Evolutionary conservation across 192 early-diverging fungal genomes (phyloP), one percentile per base, ranked within the genome.

Genomic region (Coemansia sp.): DNA sequence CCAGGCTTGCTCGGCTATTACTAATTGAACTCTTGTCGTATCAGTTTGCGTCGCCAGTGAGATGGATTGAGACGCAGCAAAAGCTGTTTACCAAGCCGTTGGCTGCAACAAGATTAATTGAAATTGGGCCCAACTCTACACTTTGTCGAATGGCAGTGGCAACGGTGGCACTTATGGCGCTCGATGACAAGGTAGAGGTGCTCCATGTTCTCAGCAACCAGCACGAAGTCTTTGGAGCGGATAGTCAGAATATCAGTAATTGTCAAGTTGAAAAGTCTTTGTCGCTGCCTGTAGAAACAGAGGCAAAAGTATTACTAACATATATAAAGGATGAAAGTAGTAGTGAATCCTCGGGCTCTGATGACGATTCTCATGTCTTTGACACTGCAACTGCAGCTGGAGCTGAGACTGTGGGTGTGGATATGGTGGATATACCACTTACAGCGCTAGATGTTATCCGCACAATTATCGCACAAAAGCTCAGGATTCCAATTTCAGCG

Each of bases 61-160:
- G 91, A 63, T 98, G 96, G 96, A 97, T 98, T 72, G 94, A 95
- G 78, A 96, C 95, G 19, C 95, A 97, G 81, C 92, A 96, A 62
- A 80, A 85, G 46, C 82, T 98, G 62, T 92, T 98, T 77, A 84
- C 86, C 70, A 83, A 91, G 72, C 90, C 87, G 73, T 32, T 52
- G 49, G 78, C 87, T 39, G 89, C 94, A 45, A 90, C 91, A 71
- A 88, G 93, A 41, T 49, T 98, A 46, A 90, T 98, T 56, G 96
- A 98, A 73, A 86, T 97, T 36, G 96, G 96, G 36, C 92, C 96
- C 22, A 84, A 78, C 67, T 92, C 96, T 36, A 95, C 93, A 55
- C 87, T 98, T n/a, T 88, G 87, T 74, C 91, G 95, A 51, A 97
- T 98, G 95, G 96, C 96, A 49, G 85, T 85, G 55, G 89, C 91